Evolutionary conservation across 2,329 filamentous ascomycete genomes (phyloP).

Genomic region (Pyricularia sp.): DNA sequence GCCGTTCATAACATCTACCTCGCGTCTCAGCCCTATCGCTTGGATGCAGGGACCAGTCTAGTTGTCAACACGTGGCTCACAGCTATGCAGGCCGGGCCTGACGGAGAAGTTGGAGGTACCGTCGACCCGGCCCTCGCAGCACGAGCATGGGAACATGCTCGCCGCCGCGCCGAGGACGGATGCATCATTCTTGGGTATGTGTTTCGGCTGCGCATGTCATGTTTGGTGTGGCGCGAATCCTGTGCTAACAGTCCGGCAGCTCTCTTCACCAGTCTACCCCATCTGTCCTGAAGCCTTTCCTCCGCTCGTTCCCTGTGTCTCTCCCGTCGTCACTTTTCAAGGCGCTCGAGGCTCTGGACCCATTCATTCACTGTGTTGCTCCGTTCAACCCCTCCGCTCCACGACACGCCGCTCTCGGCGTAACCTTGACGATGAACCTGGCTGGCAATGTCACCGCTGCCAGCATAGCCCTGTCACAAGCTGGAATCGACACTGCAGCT

Average conservation of each 20-base stretch:
- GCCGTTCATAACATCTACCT: constrained; percentile 84
- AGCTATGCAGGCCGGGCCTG: constrained; percentile 58
- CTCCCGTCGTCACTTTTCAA: constrained; percentile 69
- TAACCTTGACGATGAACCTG: constrained; percentile 74
- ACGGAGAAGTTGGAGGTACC: constrained; percentile 64
- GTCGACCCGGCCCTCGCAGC: constrained; percentile 71
- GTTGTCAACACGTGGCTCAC: constrained; percentile 96
- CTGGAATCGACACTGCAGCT: constrained; percentile 74
- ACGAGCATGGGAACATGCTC: constrained; percentile 92
- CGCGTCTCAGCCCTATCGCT: constrained; percentile 68
- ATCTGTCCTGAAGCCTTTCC: constrained; percentile 72
- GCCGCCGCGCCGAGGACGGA: constrained; percentile 87
- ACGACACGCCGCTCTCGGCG: constrained; percentile 70
- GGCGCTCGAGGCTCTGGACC: constrained; percentile 70
- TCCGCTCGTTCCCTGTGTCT: constrained; percentile 69
- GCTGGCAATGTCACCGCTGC: constrained; percentile 70
- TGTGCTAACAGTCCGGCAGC: constrained; percentile 30
- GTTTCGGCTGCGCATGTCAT: background rate
- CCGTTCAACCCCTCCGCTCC: constrained; percentile 81
- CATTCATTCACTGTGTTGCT: constrained; percentile 81
- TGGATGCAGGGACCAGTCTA: constrained; percentile 84
- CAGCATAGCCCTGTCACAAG: constrained; percentile 69
- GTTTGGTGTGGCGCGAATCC: constrained; percentile 9
- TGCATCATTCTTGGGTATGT: constrained; percentile 81
- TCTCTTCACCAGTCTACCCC: constrained; percentile 85